Percentiles rank a stretch among this genome's conserved stretches.
phyloP scores from a whole-genome alignment of 179 eudicot species.

The Monotropa hypopitys region DNA sequence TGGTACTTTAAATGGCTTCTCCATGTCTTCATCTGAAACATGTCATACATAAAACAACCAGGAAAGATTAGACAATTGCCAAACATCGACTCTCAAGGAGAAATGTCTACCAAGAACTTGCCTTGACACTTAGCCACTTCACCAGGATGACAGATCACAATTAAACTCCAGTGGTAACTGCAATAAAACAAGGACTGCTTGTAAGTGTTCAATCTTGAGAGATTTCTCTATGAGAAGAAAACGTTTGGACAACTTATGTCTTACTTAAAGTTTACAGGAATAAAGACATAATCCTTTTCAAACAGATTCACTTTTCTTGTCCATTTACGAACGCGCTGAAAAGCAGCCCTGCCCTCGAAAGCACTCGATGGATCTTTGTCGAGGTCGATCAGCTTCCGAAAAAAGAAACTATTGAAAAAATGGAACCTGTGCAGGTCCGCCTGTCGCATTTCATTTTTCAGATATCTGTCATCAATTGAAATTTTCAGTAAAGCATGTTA shows the following conservation, averaged over 20 bases:
- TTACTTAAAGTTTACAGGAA: constrained; percentile 92
- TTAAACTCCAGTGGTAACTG: constrained; percentile 97
- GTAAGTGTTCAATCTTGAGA: constrained; percentile 4
- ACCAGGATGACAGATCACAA: constrained; percentile 85
- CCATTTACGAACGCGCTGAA: constrained; percentile 97
- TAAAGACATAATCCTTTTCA: constrained; percentile 81
- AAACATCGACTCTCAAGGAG: not conserved
- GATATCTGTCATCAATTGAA: constrained; percentile 39
- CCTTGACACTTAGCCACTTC: constrained; percentile 56
- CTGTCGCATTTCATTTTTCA: constrained; percentile 47
- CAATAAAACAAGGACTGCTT: not conserved
- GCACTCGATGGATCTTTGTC: constrained; percentile 70
- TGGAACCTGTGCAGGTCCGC: constrained; percentile 49
- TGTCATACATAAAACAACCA: not conserved
- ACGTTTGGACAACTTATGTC: constrained; percentile 10
- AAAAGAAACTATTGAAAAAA: constrained; percentile 92
- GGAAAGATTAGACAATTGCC: not conserved
- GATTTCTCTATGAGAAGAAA: constrained; percentile 1
- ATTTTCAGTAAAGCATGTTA: constrained; percentile 1
- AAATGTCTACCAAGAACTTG: constrained; percentile 15
- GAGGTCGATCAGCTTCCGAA: constrained; percentile 82
- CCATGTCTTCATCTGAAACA: constrained; percentile 35
- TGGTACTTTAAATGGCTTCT: constrained; percentile 43
- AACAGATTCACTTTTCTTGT: constrained; percentile 86
- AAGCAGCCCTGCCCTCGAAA: constrained; percentile 78